Percentiles rank a stretch among this genome's conserved stretches.
phyloP scores from a whole-genome alignment of 2,329 filamentous ascomycete species.

The Claviceps pusilla region DNA sequence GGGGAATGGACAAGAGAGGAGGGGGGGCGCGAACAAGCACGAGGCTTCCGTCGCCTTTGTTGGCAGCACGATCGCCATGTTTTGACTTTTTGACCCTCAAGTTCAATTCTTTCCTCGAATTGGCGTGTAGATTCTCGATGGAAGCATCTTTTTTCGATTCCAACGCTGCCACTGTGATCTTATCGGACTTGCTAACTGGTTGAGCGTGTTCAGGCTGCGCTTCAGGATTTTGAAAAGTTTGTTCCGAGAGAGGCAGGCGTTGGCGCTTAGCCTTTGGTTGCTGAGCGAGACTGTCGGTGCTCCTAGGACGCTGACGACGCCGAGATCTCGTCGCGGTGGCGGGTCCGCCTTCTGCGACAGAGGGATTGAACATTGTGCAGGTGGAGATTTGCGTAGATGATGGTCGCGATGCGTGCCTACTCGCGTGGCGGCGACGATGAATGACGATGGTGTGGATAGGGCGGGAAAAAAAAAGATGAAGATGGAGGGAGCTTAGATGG shows the following conservation, averaged over 20 bases:
- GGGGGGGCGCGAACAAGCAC: slow-evolving; percentile 35
- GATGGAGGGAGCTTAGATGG: slow-evolving; percentile 2
- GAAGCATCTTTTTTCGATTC: slow-evolving; percentile 29
- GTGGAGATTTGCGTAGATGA: slow-evolving; percentile 3
- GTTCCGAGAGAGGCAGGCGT: slow-evolving; percentile 40
- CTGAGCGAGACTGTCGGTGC: slow-evolving; percentile 36
- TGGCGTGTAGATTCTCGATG: slow-evolving; percentile 25
- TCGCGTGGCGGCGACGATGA: not conserved
- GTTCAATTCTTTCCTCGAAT: slow-evolving; percentile 37
- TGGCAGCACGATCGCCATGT: slow-evolving; percentile 41
- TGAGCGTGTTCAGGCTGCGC: slow-evolving; percentile 38
- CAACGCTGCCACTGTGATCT: slow-evolving; percentile 21
- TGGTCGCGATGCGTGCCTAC: slow-evolving; percentile 1
- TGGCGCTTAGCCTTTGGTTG: slow-evolving; percentile 51
- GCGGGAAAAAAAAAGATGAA: not conserved
- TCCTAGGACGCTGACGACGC: slow-evolving; percentile 44
- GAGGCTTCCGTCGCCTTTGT: slow-evolving; percentile 53
- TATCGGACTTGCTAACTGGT: slow-evolving; percentile 32
- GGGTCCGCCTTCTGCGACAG: slow-evolving; percentile 35
- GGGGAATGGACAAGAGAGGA: slow-evolving; percentile 11
- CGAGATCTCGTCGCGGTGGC: slow-evolving; percentile 44
- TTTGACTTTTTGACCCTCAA: slow-evolving; percentile 49
- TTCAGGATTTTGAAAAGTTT: slow-evolving; percentile 40
- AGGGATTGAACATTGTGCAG: slow-evolving; percentile 43
- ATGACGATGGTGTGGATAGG: not conserved